Evolutionary conservation across 2,329 filamentous ascomycete species (phyloP), one percentile per base, ranked within the genome.

Genomic region (Cytospora paraplurivora): DNA sequence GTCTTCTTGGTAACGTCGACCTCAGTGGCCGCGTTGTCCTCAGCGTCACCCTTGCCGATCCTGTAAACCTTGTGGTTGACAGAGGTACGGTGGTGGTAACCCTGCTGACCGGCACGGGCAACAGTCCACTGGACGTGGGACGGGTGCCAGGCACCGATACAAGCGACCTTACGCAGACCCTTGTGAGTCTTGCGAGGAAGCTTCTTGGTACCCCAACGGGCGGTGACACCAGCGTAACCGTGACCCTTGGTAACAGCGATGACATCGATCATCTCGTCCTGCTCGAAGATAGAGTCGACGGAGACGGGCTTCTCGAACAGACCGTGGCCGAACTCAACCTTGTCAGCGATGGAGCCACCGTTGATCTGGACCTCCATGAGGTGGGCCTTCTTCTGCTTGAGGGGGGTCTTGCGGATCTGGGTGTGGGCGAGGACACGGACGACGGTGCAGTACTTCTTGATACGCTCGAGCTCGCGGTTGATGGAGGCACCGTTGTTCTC

Each of bases 381-480:
- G 83, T 99, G 95, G 76, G 95, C 94, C 92, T 98, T 99, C 93
- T 99, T 99, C 88, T 99, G 95, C 91, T 97, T 98, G 82, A 99
- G 90, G 70, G 95, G 94, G 68, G 95, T 98, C 90, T 96, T 94
- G 88, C 90, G 89, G 88, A 98, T 93, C 86, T 99, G 95, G 74
- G 95, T 97, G 90, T 99, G 95, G 81, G 95, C 94, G 80, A 99
- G 93, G 73, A 99, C 88, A 82, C 95, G 95, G 85, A 99, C 91
- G 81, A 98, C 93, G 74, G 93, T 95, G 91, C 94, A 97, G 92
- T 99, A 99, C 88, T 98, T 98, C 92, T 97, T 97, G 85, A 99
- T 98, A 83, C 95, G 93, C 90, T 98, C 95, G 78, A 99, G 89
- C 84, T 99, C 95, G 79, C 92, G 91, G 81, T 91, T 93, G 85